These are phyloP conservation scores for Syncephalastrum monosporum DNA, from an alignment of 371 early-diverging fungal genomes.

Conservation along the genomic window DNA sequence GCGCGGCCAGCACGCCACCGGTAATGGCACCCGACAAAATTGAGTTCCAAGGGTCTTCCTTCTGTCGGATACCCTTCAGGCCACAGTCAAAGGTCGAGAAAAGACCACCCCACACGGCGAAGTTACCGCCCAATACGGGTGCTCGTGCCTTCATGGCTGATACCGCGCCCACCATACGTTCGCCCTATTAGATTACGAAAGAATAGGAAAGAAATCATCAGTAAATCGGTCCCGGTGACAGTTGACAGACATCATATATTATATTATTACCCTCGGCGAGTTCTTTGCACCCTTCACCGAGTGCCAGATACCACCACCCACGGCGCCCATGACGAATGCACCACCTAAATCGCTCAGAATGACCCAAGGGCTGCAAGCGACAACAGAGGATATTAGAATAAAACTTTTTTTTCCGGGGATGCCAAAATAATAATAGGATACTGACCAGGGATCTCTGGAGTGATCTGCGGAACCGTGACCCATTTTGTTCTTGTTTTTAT, in stretches of 20 bases:
- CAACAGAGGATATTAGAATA: conserved; percentile 3
- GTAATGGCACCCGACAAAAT: conserved; percentile 92
- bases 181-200: conserved; percentile 58
- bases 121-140: conserved; percentile 95
- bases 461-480: conserved; percentile 49
- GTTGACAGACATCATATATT: not conserved
- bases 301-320: conserved; percentile 96
- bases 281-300: conserved; percentile 96
- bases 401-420: not conserved
- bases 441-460: conserved; percentile 53
- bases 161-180: conserved; percentile 85
- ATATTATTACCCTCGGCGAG: conserved; percentile 77
- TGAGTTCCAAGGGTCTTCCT: conserved; percentile 97
- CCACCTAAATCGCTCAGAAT: conserved; percentile 96
- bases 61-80: conserved; percentile 86
- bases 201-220: not conserved
- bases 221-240: not conserved
- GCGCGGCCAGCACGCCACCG: conserved; percentile 91
- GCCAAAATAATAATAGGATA: not conserved
- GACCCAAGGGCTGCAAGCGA: conserved; percentile 79
- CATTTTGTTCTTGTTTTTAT: conserved; percentile 22
- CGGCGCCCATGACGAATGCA: conserved; percentile 96
- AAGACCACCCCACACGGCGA: conserved; percentile 98
- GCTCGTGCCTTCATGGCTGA: conserved; percentile 91
- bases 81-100: conserved; percentile 96